Percentiles rank a stretch among this genome's conserved stretches.
Evolutionary conservation across 495 filamentous ascomycete species (phyloP).

Genomic region (Neurospora sp.): DNA sequence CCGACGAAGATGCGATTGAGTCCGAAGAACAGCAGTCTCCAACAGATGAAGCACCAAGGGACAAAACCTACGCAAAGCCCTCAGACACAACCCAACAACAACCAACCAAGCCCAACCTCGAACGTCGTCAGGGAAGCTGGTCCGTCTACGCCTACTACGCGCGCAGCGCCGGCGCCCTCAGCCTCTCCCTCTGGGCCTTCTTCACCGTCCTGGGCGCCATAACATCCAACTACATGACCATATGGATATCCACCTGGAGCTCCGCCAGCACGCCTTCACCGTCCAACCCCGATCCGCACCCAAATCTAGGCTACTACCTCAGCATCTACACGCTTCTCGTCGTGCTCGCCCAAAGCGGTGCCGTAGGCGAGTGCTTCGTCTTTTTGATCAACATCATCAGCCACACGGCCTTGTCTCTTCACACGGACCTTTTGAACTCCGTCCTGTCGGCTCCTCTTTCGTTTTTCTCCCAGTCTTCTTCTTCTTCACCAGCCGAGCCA

Average conservation of each 20-base stretch:
- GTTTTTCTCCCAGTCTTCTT: not conserved
- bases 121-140: constrained; percentile 3
- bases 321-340: constrained; percentile 47
- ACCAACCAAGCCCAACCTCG: not conserved
- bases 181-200: constrained; percentile 1
- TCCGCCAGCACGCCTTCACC: not conserved
- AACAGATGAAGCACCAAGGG: not conserved
- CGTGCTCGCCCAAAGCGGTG: constrained; percentile 5
- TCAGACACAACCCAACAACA: not conserved
- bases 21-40: not conserved
- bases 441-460: not conserved
- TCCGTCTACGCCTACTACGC: constrained; percentile 7
- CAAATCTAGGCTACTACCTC: constrained; percentile 39
- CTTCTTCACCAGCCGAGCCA: no score
- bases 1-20: not conserved
- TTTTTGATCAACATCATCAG: constrained; percentile 4
- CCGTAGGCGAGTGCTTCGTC: not conserved
- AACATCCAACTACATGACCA: not conserved
- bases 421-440: constrained; percentile 3
- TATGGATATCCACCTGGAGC: not conserved
- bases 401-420: constrained; percentile 5
- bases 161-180: not conserved
- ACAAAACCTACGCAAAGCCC: not conserved
- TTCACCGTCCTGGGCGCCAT: constrained; percentile 1
- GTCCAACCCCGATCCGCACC: constrained; percentile 25